A percentile compares a stretch with the other conserved stretches of the same genome.
phyloP scores from a whole-genome alignment of 345 rosid species.

The Gossypium raimondii region DNA sequence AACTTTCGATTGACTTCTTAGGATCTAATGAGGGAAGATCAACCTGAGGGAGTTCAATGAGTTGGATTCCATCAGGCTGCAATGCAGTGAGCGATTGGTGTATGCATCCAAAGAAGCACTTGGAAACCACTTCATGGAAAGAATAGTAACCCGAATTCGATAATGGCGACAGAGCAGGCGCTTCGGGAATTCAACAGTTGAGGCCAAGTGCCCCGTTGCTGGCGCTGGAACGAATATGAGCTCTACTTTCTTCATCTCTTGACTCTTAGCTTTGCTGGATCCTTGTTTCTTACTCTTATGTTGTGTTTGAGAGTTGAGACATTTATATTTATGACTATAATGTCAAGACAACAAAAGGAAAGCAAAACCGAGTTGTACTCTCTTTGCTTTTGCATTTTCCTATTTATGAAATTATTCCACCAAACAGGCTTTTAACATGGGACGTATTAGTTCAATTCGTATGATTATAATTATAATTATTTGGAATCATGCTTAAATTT shows the following conservation, averaged over 20 bases:
- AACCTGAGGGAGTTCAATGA: conserved; percentile 29
- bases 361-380: no score
- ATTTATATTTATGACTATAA: no score
- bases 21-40: conserved; percentile 24
- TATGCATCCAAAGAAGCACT: not conserved
- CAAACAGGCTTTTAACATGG: no score
- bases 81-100: conserved; percentile 16
- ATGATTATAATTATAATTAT: no score
- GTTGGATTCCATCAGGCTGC: conserved; percentile 25
- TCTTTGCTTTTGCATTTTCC: no score
- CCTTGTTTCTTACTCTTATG: not conserved
- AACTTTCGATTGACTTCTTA: conserved; percentile 9
- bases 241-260: conserved; percentile 28
- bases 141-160: conserved; percentile 31
- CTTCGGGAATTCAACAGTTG: conserved; percentile 44
- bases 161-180: conserved; percentile 32
- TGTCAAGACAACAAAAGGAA: no score
- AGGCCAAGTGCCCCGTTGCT: conserved; percentile 38
- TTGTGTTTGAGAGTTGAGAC: not conserved
- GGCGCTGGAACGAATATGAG: conserved; percentile 36
- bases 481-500: no score
- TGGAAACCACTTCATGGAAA: conserved; percentile 20
- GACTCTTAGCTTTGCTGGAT: not conserved
- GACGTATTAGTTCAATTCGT: no score
- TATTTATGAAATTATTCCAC: no score